These are phyloP conservation scores for Phaffia rhodozyma DNA, from an alignment of 1,284 basidiomycete species.

Conservation along the genomic window DNA sequence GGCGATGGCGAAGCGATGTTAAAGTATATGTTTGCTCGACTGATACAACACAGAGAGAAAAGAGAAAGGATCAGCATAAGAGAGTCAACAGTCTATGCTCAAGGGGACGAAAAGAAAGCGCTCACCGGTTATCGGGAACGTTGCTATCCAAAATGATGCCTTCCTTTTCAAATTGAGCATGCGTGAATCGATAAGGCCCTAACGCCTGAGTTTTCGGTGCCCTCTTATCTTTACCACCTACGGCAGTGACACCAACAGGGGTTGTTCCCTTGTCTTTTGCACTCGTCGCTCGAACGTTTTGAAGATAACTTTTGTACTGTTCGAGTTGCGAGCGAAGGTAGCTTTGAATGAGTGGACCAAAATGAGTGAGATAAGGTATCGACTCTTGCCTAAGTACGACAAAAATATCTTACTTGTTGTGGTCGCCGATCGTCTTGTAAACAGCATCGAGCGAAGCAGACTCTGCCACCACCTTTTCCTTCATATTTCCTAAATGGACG, in stretches of 20 bases:
- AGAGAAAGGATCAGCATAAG: not conserved
- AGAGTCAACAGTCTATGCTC: not conserved
- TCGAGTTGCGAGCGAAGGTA: constrained; percentile 92
- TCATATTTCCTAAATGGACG: constrained; percentile 85
- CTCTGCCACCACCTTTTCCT: constrained; percentile 90
- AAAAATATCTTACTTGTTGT: constrained; percentile 49
- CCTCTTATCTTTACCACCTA: constrained; percentile 97
- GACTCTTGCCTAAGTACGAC: not conserved
- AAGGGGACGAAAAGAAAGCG: constrained; percentile 19
- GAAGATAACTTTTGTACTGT: constrained; percentile 98
- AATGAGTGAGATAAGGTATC: not conserved
- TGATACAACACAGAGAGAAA: constrained; percentile 29
- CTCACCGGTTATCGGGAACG: constrained; percentile 90
- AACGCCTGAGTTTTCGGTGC: constrained; percentile 68
- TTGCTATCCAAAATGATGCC: constrained; percentile 98
- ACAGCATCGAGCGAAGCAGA: constrained; percentile 86
- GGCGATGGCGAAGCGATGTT: constrained; percentile 95
- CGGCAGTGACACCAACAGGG: constrained; percentile 86
- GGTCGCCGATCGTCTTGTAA: constrained; percentile 97
- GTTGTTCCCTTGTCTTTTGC: constrained; percentile 66
- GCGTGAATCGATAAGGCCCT: constrained; percentile 93
- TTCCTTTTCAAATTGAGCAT: constrained; percentile 96
- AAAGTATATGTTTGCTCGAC: constrained; percentile 95
- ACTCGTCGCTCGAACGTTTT: constrained; percentile 86
- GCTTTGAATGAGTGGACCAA: constrained; percentile 28